Conservation (phyloP, 2,329 filamentous ascomycete species). For the Elsinoe perseae region DNA sequence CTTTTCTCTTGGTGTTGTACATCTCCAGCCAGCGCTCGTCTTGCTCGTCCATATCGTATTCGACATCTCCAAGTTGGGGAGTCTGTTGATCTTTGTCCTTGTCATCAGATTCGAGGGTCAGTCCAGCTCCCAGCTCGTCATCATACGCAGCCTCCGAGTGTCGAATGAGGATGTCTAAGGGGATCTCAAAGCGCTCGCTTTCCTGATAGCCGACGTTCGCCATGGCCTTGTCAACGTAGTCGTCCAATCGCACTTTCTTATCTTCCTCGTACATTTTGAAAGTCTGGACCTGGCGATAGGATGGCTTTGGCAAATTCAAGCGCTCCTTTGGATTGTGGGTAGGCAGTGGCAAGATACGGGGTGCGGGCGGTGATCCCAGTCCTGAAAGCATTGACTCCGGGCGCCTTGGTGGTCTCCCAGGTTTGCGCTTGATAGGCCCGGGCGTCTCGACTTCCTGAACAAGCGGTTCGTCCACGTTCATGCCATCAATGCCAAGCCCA, state of each 20-base stretch:
- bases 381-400: constrained; percentile 53
- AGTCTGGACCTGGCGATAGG: constrained; percentile 69
- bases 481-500: constrained; percentile 8
- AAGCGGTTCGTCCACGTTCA: constrained; percentile 5
- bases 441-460: constrained; percentile 21
- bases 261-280: constrained; percentile 77
- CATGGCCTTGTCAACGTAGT: constrained; percentile 95
- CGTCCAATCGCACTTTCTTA: constrained; percentile 65
- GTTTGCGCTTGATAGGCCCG: constrained; percentile 47
- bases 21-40: constrained; percentile 92
- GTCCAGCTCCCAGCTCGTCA: constrained; percentile 49
- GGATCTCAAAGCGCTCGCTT: constrained; percentile 77
- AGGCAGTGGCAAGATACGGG: constrained; percentile 64
- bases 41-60: constrained; percentile 99
- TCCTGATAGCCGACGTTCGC: constrained; percentile 93
- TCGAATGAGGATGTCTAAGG: constrained; percentile 62
- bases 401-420: constrained; percentile 58
- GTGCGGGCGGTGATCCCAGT: constrained; percentile 52
- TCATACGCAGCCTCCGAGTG: constrained; percentile 56
- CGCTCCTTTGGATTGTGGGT: constrained; percentile 75
- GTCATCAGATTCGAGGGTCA: constrained; percentile 52
- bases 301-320: constrained; percentile 67
- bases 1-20: constrained; percentile 69
- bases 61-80: constrained; percentile 64
- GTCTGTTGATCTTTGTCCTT: constrained; percentile 43